A percentile compares a stretch with the other conserved stretches of the same genome.
These are phyloP conservation scores for Alternaria sp. DNA, from an alignment of 2,329 filamentous ascomycete genomes.

Conservation along the genomic window DNA sequence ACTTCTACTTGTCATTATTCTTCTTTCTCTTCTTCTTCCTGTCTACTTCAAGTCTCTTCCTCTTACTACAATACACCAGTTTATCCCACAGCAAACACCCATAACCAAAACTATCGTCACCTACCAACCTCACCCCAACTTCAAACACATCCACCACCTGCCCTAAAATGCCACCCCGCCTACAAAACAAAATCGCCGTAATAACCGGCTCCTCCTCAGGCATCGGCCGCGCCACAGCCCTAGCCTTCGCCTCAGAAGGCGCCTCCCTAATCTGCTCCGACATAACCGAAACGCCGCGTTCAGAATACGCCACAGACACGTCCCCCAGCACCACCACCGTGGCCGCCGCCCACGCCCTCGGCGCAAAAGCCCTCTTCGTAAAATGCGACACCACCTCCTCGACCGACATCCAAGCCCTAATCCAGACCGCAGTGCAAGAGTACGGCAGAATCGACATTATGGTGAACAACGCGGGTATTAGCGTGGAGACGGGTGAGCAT, in stretches of 20 bases:
- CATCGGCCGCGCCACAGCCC: slow-evolving; percentile 44
- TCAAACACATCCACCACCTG: neutral
- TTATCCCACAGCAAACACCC: neutral
- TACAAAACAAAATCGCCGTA: slow-evolving; percentile 38
- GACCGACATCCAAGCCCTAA: slow-evolving; percentile 49
- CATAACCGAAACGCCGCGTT: slow-evolving; percentile 26
- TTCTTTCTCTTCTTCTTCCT: neutral
- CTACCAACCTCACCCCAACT: neutral
- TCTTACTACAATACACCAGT: neutral
- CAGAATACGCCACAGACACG: slow-evolving; percentile 21
- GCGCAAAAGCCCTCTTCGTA: slow-evolving; percentile 45
- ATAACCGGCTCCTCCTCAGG: slow-evolving; percentile 45
- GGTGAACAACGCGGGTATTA: slow-evolving; percentile 57
- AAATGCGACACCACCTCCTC: slow-evolving; percentile 53
- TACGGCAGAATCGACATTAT: slow-evolving; percentile 61
- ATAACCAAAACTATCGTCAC: neutral
- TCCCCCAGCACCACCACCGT: slow-evolving; percentile 34
- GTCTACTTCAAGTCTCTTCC: neutral
- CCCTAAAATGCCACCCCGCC: slow-evolving; percentile 29
- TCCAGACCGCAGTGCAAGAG: slow-evolving; percentile 48
- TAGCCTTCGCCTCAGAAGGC: slow-evolving; percentile 41
- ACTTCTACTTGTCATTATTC: neutral
- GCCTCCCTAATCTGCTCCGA: slow-evolving; percentile 43
- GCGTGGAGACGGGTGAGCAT: slow-evolving; percentile 40
- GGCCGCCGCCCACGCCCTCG: slow-evolving; percentile 36